Percentiles rank a stretch among this genome's conserved stretches.
Evolutionary conservation across 805 yeast genomes (phyloP).

Genomic region (Lipomyces starkeyi): DNA sequence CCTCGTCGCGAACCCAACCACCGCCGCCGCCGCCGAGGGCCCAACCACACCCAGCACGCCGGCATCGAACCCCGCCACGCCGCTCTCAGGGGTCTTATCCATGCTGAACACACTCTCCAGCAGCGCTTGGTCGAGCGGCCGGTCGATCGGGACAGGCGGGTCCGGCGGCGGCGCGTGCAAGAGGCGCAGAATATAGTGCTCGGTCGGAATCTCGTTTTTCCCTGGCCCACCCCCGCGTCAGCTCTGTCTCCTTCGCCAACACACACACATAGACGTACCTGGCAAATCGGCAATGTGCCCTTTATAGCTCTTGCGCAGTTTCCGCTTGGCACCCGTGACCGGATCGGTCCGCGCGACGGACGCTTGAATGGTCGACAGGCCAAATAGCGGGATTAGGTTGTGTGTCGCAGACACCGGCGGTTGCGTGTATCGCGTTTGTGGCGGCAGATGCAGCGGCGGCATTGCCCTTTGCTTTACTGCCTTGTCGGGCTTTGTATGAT

Average conservation of each 20-base stretch:
- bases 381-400: slow-evolving; percentile 73
- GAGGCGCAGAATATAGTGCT: slow-evolving; percentile 37
- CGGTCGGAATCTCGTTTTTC: slow-evolving; percentile 50
- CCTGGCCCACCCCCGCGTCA: slow-evolving; percentile 38
- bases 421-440: slow-evolving; percentile 21
- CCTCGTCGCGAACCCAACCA: neutral
- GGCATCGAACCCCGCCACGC: slow-evolving; percentile 79
- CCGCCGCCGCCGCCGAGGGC: slow-evolving; percentile 18
- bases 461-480: slow-evolving; percentile 6
- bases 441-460: slow-evolving; percentile 35
- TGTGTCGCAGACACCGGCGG: slow-evolving; percentile 60
- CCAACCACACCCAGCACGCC: slow-evolving; percentile 56
- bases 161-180: slow-evolving; percentile 35
- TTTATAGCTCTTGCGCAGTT: slow-evolving; percentile 91
- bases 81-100: slow-evolving; percentile 68
- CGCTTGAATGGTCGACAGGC: slow-evolving; percentile 67
- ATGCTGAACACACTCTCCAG: slow-evolving; percentile 60
- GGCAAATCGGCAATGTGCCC: slow-evolving; percentile 88
- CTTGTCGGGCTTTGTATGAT: too few species aligned
- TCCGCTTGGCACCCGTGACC: slow-evolving; percentile 89
- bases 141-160: neutral
- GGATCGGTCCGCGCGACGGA: slow-evolving; percentile 87
- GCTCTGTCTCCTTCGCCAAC: too few species aligned
- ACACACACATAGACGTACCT: slow-evolving; percentile 45
- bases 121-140: slow-evolving; percentile 50